Base-by-base conservation (phyloP, 148 eudicot genomes). In the Polygonum aviculare region DNA sequence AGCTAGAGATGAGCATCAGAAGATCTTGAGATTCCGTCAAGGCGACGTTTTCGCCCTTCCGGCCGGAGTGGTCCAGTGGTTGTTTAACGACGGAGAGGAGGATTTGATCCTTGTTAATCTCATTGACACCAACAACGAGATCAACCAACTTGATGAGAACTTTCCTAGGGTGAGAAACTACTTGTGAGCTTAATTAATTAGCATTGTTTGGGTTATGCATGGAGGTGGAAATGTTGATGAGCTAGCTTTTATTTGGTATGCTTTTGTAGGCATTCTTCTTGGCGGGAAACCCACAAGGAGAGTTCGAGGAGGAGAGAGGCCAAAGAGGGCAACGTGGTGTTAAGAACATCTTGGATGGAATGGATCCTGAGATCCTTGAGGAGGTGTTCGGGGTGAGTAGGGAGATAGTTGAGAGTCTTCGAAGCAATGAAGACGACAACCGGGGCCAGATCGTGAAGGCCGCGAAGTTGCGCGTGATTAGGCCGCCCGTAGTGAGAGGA, bases 31-130 rank as follows among this genome's bases (percentile, higher is more conserved):
- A 7, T 82, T 88, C 81, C 77, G 83, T 5, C 75, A 84, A 69
- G 98, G 98, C 4, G 95, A 94, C 35, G 48, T 89, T 41, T 5
- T 91, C 1, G 95, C 90, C 4, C n/a, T 87, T 19, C 95, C 93
- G 0, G 87, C 95, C 0, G 98, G 97, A 73, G 81, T 84, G 8
- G 85, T 91, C 18, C 90, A 85, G 76, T 94, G 98, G 98, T 31
- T 74, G 19, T 88, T 91, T 83, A 94, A 94, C 31, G 75, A 83
- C 10, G 97, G 97, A 3, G 79, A 92, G 1, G 75, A 85, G 60
- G 90, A 88, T 14, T 70, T 94, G 40, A 79, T 88, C 11, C 72
- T 72, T 2, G 82, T 90, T 14, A 77, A 75, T 18, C 41, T 94
- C 52, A 75, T 79, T 51, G 89, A 94, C 80, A 82, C 77, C 14